Evolutionary conservation across 2,329 filamentous ascomycete species (phyloP).

Genomic region (Fusarium palustre): DNA sequence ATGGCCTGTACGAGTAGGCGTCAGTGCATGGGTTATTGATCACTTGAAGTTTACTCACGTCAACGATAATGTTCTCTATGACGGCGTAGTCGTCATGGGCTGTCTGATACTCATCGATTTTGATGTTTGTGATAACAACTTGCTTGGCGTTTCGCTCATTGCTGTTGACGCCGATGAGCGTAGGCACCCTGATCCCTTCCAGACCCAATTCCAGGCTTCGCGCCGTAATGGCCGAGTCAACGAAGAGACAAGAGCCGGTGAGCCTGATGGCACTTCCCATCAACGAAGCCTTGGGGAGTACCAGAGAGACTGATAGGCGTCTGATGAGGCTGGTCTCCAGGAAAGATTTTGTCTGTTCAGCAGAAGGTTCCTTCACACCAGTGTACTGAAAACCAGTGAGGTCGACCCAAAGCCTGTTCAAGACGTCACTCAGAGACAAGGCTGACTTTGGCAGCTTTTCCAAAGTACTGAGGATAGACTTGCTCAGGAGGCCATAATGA

Average conservation of each 20-base stretch:
- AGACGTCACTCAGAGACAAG: conserved; percentile 44
- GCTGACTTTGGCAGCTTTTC: conserved; percentile 36
- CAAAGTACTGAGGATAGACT: conserved; percentile 67
- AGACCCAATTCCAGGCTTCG: conserved; percentile 59
- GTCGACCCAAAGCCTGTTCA: conserved; percentile 51
- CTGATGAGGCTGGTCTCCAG: conserved; percentile 53
- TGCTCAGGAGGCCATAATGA: conserved; percentile 79
- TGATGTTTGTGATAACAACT: conserved; percentile 71
- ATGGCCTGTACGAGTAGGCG: conserved; percentile 57
- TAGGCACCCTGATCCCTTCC: conserved; percentile 70
- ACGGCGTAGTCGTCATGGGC: conserved; percentile 63
- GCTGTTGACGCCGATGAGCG: conserved; percentile 77
- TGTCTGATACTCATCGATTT: conserved; percentile 65
- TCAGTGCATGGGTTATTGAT: neutral
- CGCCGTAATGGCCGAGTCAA: conserved; percentile 43
- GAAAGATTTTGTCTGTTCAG: conserved; percentile 42
- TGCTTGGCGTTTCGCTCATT: conserved; percentile 77
- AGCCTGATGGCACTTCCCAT: conserved; percentile 71
- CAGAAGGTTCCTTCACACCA: conserved; percentile 15
- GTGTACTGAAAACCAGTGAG: conserved; percentile 46
- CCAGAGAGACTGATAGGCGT: conserved; percentile 64
- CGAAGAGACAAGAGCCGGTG: conserved; percentile 59
- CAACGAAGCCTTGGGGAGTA: conserved; percentile 76
- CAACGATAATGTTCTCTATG: conserved; percentile 70
- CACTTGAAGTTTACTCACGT: conserved; percentile 60